These are phyloP conservation scores for Discostella stelligeroides DNA, from an alignment of 108 stramenopile species.

Conservation along the genomic window DNA sequence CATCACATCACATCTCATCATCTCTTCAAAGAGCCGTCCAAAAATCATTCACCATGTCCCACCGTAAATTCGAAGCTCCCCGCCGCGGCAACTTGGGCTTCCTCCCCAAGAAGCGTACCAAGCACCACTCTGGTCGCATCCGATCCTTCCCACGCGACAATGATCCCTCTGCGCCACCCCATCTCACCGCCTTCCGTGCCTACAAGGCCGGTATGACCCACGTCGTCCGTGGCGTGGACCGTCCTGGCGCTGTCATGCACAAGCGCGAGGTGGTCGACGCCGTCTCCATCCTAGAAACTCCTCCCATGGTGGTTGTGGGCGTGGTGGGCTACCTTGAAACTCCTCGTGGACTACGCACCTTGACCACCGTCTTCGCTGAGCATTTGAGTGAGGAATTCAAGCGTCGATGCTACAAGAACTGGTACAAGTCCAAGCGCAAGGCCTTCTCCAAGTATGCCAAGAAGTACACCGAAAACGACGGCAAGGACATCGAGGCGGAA, in stretches of 20 bases:
- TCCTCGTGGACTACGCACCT: conserved; percentile 95
- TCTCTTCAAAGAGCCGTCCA: too few species aligned
- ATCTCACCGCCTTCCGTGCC: conserved; percentile 99
- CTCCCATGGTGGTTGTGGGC: conserved; percentile 99
- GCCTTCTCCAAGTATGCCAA: conserved; percentile 99
- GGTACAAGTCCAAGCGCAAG: conserved; percentile 99
- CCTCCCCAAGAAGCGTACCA: conserved; percentile 99
- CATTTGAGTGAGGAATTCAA: conserved; percentile 98
- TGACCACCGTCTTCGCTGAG: conserved; percentile 99
- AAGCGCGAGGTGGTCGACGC: conserved; percentile 99
- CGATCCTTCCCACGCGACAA: conserved; percentile 97
- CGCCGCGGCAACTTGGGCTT: conserved; percentile 94
- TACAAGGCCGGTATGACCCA: conserved; percentile 99
- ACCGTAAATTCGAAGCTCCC: conserved; percentile 99
- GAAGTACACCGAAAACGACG: conserved; percentile 93
- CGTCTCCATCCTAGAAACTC: conserved; percentile 98
- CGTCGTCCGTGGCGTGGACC: conserved; percentile 97
- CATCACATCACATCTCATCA: too few species aligned
- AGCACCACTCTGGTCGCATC: conserved; percentile 97
- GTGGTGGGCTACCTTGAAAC: conserved; percentile 99
- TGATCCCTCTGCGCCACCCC: conserved; percentile 83
- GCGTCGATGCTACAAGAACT: conserved; percentile 99
- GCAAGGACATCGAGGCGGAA: conserved; percentile 94
- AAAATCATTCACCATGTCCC: conserved; percentile 93
- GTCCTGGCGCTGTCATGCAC: conserved; percentile 99